Base-by-base conservation (phyloP, 2,329 filamentous ascomycete species). In the Aspergillus caelatus region DNA sequence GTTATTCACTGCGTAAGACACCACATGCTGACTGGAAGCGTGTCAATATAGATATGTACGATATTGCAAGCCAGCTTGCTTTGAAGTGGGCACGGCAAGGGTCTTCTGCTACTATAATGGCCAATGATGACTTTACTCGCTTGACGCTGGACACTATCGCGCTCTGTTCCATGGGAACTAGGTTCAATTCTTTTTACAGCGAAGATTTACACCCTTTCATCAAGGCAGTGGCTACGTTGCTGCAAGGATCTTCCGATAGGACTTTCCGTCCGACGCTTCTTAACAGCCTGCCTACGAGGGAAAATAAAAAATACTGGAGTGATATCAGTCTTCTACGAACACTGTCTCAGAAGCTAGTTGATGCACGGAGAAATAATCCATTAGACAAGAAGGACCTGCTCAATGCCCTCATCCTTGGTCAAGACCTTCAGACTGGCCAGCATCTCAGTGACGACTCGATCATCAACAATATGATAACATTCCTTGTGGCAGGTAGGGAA, bases 161-260 rank as follows among this genome's bases (percentile, higher is more conserved):
- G 1, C 82, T 93, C 32, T 90, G 89, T 74, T 81, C 86, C n/a
- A 90, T 91, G 87, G 85, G 86, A 43, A 89, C 84, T 63, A 87
- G 90, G 21, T 93, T 93, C 82, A 93, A 93, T 77, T 89, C 86
- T 1, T 92, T 89, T 76, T 93, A 93, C 72, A 82, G 83, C 32
- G 85, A 91, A 16, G 81, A 87, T 10, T 79, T 90, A 74, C 91
- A 93, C 67, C 89, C 90, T 0, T 93, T 93, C 68, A 82, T 92
- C 45, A 75, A 82, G 52, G 85, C 88, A 39, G 92, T 93, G 90
- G 82, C 82, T 1, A 82, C 82, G n/a, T 85, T 90, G 60, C 79
- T 93, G 1, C 70, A 75, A 14, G 87, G 89, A 65, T 85, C 83
- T 7, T 85, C 84, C 36, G 79, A 77, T 10, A 82, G 87, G 36